Conservation (phyloP, 2,329 filamentous ascomycete genomes). For the Chrysoporthe cubensis region DNA sequence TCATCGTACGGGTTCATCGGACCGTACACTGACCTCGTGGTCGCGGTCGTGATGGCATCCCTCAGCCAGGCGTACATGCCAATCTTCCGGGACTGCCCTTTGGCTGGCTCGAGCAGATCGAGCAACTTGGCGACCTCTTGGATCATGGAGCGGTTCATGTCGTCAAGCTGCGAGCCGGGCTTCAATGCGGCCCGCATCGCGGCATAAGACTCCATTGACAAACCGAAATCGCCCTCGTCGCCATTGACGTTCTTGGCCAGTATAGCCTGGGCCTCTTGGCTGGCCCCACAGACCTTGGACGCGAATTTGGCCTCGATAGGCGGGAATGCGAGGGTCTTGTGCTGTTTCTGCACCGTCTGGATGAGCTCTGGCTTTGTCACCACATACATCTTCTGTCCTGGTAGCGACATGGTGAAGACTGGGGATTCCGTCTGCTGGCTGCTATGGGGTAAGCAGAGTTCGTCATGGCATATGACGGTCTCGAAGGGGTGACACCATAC, state of each 20-base stretch:
- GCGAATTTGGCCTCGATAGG: constrained; percentile 42
- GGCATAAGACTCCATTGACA: constrained; percentile 40
- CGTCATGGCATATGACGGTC: not conserved
- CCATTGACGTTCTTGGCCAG: constrained; percentile 38
- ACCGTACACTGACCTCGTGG: constrained; percentile 46
- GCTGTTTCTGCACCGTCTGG: constrained; percentile 43
- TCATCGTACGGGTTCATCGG: constrained; percentile 46
- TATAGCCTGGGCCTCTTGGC: constrained; percentile 37
- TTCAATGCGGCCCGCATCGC: constrained; percentile 40
- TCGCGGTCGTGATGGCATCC: constrained; percentile 40
- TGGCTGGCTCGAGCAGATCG: constrained; percentile 15
- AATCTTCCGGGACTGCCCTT: constrained; percentile 26
- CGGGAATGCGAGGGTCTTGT: constrained; percentile 42
- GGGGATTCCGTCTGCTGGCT: constrained; percentile 34
- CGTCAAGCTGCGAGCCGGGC: constrained; percentile 39
- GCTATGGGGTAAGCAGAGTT: not conserved
- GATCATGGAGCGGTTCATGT: constrained; percentile 42
- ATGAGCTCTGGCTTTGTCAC: constrained; percentile 44
- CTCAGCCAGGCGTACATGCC: constrained; percentile 35
- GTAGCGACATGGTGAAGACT: constrained; percentile 47
- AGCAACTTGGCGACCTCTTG: constrained; percentile 35
- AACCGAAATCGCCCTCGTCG: constrained; percentile 40
- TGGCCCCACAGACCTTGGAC: constrained; percentile 37
- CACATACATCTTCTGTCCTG: constrained; percentile 47
- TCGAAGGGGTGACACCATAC: constrained; percentile 16